Base-by-base conservation (phyloP, 768 basidiomycete species). In the Mycena vitilis region DNA sequence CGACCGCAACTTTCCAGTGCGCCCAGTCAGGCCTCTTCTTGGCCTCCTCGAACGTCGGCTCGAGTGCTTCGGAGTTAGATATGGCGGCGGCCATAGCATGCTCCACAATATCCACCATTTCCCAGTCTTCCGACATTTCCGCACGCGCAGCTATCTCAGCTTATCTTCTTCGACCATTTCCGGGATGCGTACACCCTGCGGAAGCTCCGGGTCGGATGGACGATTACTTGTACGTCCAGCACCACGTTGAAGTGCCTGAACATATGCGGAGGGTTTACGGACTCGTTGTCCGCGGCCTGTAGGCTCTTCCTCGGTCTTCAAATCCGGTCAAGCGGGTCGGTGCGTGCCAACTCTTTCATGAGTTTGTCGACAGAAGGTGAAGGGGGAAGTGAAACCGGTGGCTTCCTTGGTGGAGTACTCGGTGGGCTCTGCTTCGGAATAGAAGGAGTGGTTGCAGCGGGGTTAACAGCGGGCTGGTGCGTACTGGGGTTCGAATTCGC, bases 251-350 rank as follows among this genome's bases (percentile, higher is more conserved):
- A 64, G 52, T 7, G 16, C 30, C 5, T 25, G 53, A 20, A 64
- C 4, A 13, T 64, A 64, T 15, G 63, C 53, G 9, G 44, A 55
- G 5, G 63, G 63, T 30, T 38, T 65, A 0, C 63, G 54, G 5
- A 56, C 47, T 23, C 45, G 54, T 16, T 65, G 54, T 4, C 55
- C 45, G 38, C 63, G 53, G 13, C 63, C 63, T 0, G 45, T 18
- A 7, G 57, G 51, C 20, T 38, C 42, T 30, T 60, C 65, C 3
- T 60, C 58, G 3, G 45, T 52, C 51, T 30, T 66, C 65, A 20
- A 66, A 13, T 66, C 58, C 23, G 51, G 44, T 4, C 65, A 20
- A 66, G 65, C 42, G 57, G 65, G 22, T 66, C 65, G 2, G 56
- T 53, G 18, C 49, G 56, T 11, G 65, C 65, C 11, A 66, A 36